Evolutionary conservation across 495 filamentous ascomycete genomes (phyloP).

Genomic region (Polyplosphaeria fusca): DNA sequence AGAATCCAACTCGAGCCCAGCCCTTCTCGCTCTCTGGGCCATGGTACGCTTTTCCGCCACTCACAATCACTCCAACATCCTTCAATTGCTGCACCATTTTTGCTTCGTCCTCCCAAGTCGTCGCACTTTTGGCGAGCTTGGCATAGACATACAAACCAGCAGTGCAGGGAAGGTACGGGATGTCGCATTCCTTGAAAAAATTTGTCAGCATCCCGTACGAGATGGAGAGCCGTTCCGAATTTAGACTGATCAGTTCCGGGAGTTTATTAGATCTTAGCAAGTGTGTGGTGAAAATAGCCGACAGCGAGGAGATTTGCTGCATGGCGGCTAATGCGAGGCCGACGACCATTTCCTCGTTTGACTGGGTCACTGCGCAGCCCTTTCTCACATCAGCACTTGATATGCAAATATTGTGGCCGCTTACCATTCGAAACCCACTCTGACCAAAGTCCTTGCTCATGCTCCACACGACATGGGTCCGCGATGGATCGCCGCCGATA

Average conservation of each 20-base stretch:
- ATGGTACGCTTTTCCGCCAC: slow-evolving; percentile 28
- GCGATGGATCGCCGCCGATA: slow-evolving; percentile 15
- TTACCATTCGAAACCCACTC: slow-evolving; percentile 24
- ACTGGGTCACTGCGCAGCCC: slow-evolving; percentile 5
- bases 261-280: slow-evolving; percentile 24
- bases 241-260: slow-evolving; percentile 18
- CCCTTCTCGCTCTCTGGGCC: slow-evolving; percentile 32
- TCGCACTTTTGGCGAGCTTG: slow-evolving; percentile 15
- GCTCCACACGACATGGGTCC: slow-evolving; percentile 26
- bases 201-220: slow-evolving; percentile 26
- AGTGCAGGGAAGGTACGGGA: slow-evolving; percentile 31
- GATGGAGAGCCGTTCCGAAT: slow-evolving; percentile 11
- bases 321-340: slow-evolving; percentile 14
- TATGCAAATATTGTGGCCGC: background rate
- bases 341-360: slow-evolving; percentile 15
- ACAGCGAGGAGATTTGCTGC: slow-evolving; percentile 16
- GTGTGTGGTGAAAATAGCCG: slow-evolving; percentile 9
- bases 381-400: background rate
- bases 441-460: slow-evolving; percentile 29
- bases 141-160: slow-evolving; percentile 33
- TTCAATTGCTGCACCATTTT: slow-evolving; percentile 14
- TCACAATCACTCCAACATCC: slow-evolving; percentile 28
- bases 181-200: slow-evolving; percentile 16
- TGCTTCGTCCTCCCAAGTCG: slow-evolving; percentile 32
- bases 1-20: slow-evolving; percentile 32